phyloP scores from a whole-genome alignment of 306 rosid species.

The Prunus armeniaca region DNA sequence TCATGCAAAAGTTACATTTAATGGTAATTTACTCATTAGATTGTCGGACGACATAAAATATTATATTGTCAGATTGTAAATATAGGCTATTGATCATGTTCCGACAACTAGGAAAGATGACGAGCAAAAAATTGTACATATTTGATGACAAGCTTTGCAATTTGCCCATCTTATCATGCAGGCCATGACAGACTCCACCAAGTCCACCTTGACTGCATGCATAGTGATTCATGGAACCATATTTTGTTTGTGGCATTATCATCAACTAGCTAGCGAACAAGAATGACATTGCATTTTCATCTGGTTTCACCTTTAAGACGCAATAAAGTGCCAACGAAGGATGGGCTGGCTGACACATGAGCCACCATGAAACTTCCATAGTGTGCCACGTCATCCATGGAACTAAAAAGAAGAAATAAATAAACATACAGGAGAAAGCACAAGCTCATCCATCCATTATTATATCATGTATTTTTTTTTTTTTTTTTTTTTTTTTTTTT shows the following conservation, averaged over 20 bases:
- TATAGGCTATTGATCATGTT: too few species aligned
- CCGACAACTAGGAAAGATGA: too few species aligned
- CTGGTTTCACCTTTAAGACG: not conserved
- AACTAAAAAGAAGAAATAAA: not conserved
- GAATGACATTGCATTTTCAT: not conserved
- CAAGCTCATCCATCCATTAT: constrained; percentile 18
- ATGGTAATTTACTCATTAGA: too few species aligned
- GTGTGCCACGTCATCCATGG: not conserved
- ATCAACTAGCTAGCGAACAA: not conserved
- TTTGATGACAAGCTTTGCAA: too few species aligned
- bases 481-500: constrained; percentile 20
- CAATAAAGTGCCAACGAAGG: not conserved
- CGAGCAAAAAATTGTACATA: not conserved
- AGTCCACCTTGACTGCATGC: not conserved
- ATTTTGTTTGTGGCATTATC: not conserved
- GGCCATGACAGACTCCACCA: constrained; percentile 11
- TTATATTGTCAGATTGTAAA: too few species aligned
- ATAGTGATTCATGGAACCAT: not conserved
- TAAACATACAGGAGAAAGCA: not conserved
- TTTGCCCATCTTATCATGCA: not conserved
- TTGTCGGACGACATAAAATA: too few species aligned
- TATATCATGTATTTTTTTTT: constrained; percentile 24
- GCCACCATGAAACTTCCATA: constrained; percentile 4
- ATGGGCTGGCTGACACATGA: constrained; percentile 1
- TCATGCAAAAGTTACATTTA: too few species aligned